phyloP scores from a whole-genome alignment of 2,329 filamentous ascomycete species.

The Fusarium xyrophilum region DNA sequence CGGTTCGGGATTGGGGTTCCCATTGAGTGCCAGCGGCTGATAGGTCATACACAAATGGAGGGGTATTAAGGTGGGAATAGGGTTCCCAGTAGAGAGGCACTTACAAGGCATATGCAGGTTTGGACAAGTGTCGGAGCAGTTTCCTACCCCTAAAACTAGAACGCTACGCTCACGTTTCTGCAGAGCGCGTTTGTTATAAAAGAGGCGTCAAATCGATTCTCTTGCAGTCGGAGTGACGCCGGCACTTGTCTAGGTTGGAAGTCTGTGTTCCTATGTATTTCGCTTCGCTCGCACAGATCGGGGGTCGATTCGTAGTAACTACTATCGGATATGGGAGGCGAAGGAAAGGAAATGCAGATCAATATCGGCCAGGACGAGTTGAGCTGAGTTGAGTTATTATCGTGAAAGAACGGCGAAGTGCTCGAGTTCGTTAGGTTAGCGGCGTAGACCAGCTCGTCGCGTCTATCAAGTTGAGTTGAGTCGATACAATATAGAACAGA shows the following conservation, averaged over 20 bases:
- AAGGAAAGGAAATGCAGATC: neutral
- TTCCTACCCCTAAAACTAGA: constrained; percentile 40
- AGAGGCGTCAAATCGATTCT: constrained; percentile 22
- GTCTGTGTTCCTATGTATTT: constrained; percentile 27
- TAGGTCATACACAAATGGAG: constrained; percentile 16
- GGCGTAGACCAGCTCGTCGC: constrained; percentile 43
- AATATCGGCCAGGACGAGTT: neutral
- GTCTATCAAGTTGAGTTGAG: constrained; percentile 30
- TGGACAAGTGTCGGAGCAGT: constrained; percentile 43
- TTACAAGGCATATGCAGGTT: constrained; percentile 49
- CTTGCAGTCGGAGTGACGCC: constrained; percentile 26
- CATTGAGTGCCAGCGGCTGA: constrained; percentile 2
- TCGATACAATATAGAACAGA: constrained; percentile 12
- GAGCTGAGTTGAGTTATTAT: constrained; percentile 16
- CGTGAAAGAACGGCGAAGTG: constrained; percentile 28
- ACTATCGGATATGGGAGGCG: constrained; percentile 8
- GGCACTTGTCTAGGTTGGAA: constrained; percentile 31
- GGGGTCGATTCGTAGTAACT: constrained; percentile 18
- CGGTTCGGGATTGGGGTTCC: constrained; percentile 3
- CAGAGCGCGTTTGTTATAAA: constrained; percentile 36
- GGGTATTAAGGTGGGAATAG: constrained; percentile 18
- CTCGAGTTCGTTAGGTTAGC: constrained; percentile 31
- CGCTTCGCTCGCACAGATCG: constrained; percentile 24
- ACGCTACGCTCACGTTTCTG: constrained; percentile 40
- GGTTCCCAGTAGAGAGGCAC: constrained; percentile 29